Conservation (phyloP, 345 rosid genomes). For the Gynandropsis gynandra region DNA sequence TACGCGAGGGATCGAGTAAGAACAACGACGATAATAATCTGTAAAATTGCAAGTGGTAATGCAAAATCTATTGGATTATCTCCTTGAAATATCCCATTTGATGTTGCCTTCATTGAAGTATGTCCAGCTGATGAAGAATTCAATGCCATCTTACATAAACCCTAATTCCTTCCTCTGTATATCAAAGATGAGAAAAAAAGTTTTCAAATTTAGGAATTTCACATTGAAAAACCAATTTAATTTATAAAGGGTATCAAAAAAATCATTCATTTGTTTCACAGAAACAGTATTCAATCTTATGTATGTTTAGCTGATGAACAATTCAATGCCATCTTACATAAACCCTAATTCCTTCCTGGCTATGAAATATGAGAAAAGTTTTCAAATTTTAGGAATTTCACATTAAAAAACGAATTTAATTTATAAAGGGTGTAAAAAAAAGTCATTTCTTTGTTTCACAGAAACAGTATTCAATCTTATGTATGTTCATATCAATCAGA, state of each 20-base stretch:
- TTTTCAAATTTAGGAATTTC: too few species aligned
- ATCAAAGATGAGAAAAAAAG: background rate
- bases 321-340: constrained; percentile 30
- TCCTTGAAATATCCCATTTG: constrained; percentile 67
- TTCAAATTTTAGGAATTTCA: too few species aligned
- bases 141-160: constrained; percentile 27
- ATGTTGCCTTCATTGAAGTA: constrained; percentile 56
- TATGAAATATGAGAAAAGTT: background rate
- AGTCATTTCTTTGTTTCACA: too few species aligned
- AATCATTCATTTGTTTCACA: too few species aligned
- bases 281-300: too few species aligned
- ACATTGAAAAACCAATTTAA: too few species aligned
- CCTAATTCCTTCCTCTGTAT: too few species aligned
- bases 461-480: background rate
- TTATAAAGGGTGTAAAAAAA: too few species aligned
- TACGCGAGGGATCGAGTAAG: constrained; percentile 63
- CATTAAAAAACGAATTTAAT: too few species aligned
- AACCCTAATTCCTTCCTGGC: too few species aligned
- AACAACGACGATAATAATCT: constrained; percentile 52
- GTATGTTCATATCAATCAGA: constrained; percentile 1
- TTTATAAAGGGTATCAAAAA: too few species aligned
- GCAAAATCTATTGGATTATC: constrained; percentile 65
- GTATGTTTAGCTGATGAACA: constrained; percentile 17
- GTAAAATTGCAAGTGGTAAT: constrained; percentile 63
- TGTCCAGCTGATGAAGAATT: constrained; percentile 20